Evolutionary conservation across 2,329 filamentous ascomycete species (phyloP), one percentile per base, ranked within the genome.

Genomic region (Ramichloridium luteum): DNA sequence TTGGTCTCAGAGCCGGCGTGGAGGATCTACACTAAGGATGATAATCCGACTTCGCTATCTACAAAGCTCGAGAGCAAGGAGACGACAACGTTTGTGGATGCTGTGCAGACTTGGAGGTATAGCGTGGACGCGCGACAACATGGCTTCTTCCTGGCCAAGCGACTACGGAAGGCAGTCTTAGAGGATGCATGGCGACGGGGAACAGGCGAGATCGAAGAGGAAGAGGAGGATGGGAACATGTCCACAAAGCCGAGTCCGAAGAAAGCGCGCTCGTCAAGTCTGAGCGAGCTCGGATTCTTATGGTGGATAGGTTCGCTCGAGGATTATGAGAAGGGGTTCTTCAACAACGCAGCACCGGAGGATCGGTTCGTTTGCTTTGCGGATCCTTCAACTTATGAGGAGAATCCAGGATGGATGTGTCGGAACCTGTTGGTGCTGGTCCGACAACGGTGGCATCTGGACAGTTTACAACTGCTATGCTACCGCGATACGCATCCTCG

Each of bases 71-170:
- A 66, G 3, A 52, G 69, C 2, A 63, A 70, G 39, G 88, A 96
- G 56, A 88, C 79, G 36, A 77, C 76, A 2, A 69, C 74, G 5
- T 67, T 98, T 17, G 82, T 86, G 9, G 85, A 93, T 35, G 69
- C 72, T 11, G 76, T 94, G 13, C 80, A 86, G 40, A 90, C 83
- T 1, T 98, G 86, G 85, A 74, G 76, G 39, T 90, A 88, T 49
- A 69, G 71, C 17, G 76, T 80, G 11, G 86, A 96, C 55, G 68
- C 72, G 20, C 72, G 84, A 30, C 84, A 98, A 57, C 78, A 88
- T 53, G 90, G 90, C 6, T 98, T 96, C 60, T 98, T 98, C 56
- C 63, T 98, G n/a, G 86, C 77, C 5, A 93, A 93, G 59, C 82
- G 78, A 47, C 61, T 77, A 15, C 66, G 64, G 2, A 46, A 48